Evolutionary conservation across 331 rosid species (phyloP).

Genomic region (Quercus lobata): DNA sequence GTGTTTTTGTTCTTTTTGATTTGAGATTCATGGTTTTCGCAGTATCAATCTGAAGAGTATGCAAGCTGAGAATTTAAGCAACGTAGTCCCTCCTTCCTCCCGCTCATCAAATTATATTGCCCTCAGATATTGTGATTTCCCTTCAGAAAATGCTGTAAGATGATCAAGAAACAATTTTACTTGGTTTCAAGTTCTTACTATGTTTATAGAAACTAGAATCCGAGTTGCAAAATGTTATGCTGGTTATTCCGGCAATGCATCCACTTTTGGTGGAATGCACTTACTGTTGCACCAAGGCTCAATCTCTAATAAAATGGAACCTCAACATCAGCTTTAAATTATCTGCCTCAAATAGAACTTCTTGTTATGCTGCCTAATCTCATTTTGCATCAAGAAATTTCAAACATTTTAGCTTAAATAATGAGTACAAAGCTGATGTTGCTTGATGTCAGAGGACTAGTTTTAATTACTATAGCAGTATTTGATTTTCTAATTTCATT

Average conservation of each 20-base stretch:
- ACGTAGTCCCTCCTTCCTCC: constrained; percentile 81
- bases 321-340: too few species aligned
- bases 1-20: constrained; percentile 35
- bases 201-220: background rate
- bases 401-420: background rate
- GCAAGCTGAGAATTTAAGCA: constrained; percentile 76
- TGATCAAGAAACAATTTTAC: constrained; percentile 12
- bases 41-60: constrained; percentile 93
- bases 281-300: too few species aligned
- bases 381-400: background rate
- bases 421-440: background rate
- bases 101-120: constrained; percentile 87
- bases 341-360: background rate
- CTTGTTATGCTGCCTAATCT: background rate
- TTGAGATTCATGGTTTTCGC: constrained; percentile 83
- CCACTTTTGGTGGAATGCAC: background rate
- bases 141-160: constrained; percentile 53
- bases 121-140: constrained; percentile 65
- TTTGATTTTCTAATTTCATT: background rate
- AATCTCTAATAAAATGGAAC: too few species aligned
- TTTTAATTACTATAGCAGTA: background rate
- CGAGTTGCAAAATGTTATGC: background rate
- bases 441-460: background rate
- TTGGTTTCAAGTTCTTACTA: constrained; percentile 10
- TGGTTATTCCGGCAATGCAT: background rate